Evolutionary conservation across 768 basidiomycete genomes (phyloP).

Genomic region (Mycena crocata): DNA sequence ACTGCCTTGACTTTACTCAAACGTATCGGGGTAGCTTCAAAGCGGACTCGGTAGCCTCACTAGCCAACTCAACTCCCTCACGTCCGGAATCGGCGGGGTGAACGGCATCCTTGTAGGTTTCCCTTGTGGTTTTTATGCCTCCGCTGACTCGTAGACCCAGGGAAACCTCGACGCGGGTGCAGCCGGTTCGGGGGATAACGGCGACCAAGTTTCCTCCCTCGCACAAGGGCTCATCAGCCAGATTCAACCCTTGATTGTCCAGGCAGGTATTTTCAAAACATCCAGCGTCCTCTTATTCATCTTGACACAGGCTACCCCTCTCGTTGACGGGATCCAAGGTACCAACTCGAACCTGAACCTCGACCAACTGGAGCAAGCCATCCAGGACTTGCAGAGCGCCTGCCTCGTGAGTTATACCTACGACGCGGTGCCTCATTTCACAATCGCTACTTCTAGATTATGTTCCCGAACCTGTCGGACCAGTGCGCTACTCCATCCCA

Average conservation of each 20-base stretch:
- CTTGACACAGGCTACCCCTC: background rate
- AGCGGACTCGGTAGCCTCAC: background rate
- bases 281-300: background rate
- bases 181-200: background rate
- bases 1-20: too few relatives aligned
- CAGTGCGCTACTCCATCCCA: background rate
- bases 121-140: background rate
- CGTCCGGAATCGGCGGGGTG: background rate
- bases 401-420: background rate
- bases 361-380: background rate
- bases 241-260: background rate
- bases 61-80: background rate
- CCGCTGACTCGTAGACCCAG: background rate
- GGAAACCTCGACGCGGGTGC: background rate
- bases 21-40: background rate
- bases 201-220: background rate
- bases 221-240: background rate
- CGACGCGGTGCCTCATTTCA: background rate
- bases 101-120: background rate
- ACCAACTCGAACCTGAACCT: background rate
- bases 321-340: background rate
- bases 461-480: background rate
- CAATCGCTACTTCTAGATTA: background rate
- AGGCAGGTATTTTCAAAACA: background rate
- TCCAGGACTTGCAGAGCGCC: background rate